A percentile compares a stretch with the other conserved stretches of the same genome.
phyloP scores from a whole-genome alignment of 208 protist genomes.

The Wallacemonas sp. region DNA sequence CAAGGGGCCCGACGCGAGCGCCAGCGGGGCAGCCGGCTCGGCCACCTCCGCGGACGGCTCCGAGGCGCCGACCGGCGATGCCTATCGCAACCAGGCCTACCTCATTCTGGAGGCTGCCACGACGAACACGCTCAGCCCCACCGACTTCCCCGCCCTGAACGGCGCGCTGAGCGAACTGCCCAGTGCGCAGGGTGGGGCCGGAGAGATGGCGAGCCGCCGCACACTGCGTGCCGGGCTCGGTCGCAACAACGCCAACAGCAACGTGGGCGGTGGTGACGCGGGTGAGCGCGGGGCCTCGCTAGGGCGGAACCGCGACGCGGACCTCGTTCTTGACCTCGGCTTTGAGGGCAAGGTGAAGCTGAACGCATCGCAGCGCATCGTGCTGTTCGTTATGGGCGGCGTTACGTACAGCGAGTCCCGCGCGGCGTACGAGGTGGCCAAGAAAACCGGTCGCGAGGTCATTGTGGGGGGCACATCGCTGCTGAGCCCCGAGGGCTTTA shows the following conservation, averaged over 20 bases:
- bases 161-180: slow-evolving; percentile 18
- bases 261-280: slow-evolving; percentile 1
- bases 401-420: slow-evolving; percentile 70
- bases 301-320: slow-evolving; percentile 12
- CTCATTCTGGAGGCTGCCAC: slow-evolving; percentile 58
- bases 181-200: neutral
- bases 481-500: slow-evolving; percentile 47
- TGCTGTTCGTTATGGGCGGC: slow-evolving; percentile 79
- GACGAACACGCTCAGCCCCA: slow-evolving; percentile 43
- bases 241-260: slow-evolving; percentile 13
- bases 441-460: slow-evolving; percentile 47
- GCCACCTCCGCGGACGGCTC: slow-evolving; percentile 6
- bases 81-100: slow-evolving; percentile 57
- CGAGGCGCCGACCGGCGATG: slow-evolving; percentile 26
- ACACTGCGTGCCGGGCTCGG: slow-evolving; percentile 11
- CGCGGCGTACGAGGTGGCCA: slow-evolving; percentile 67
- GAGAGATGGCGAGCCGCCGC: slow-evolving; percentile 10
- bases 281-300: neutral
- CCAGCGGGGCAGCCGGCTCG: neutral
- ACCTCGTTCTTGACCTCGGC: slow-evolving; percentile 49
- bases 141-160: slow-evolving; percentile 67
- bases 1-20: neutral
- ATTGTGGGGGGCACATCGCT: slow-evolving; percentile 77
- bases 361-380: slow-evolving; percentile 44
- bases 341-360: slow-evolving; percentile 47